Base-by-base conservation (phyloP, 768 basidiomycete species). In the Coprinopsis sp. region DNA sequence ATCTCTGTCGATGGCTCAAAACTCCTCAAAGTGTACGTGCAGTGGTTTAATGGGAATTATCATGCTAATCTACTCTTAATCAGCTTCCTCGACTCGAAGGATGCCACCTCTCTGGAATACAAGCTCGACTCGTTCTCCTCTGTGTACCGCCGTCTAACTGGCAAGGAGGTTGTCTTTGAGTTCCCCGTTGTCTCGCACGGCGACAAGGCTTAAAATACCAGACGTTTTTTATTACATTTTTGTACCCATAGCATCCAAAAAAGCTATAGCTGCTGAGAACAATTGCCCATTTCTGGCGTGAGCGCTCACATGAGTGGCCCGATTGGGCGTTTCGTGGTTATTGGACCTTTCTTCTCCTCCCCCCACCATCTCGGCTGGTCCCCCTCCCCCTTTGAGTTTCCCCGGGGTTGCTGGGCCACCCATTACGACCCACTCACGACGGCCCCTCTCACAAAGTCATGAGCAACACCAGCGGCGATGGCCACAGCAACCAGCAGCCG, bases 101-200 rank as follows among this genome's bases (percentile, higher is more conserved):
- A 99, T 65, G 82, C 92, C 47, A 98, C 93, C 66, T 89, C 91
- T 61, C 79, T 98, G 65, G 96, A 98, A 78, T 97, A 99, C 87
- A 99, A 99, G 81, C 81, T 98, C 59, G 96, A 99, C 74, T 95
- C 94, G 54, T 99, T 98, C 78, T 88, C 94, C 39, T 93, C 91
- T 33, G 91, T 98, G 54, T 97, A 96, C 80, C 88, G 87, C 63
- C 81, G 87, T 53, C 73, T 96, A 65, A 95, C 93, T 54, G 94
- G 94, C 65, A 97, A 96, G 78, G 94, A 97, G 54, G 94, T 96
- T 49, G 84, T 87, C 45, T 92, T 92, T 64, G 90, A 92, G 76
- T 92, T 92, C 76, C 90, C 90, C 34, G 81, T 82, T 52, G 80
- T 77, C 55, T 71, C 73, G 58, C 82, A 83, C 64, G 81, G 85